phyloP scores from a whole-genome alignment of 805 yeast genomes.

The Starmerella ratchasimensis region DNA sequence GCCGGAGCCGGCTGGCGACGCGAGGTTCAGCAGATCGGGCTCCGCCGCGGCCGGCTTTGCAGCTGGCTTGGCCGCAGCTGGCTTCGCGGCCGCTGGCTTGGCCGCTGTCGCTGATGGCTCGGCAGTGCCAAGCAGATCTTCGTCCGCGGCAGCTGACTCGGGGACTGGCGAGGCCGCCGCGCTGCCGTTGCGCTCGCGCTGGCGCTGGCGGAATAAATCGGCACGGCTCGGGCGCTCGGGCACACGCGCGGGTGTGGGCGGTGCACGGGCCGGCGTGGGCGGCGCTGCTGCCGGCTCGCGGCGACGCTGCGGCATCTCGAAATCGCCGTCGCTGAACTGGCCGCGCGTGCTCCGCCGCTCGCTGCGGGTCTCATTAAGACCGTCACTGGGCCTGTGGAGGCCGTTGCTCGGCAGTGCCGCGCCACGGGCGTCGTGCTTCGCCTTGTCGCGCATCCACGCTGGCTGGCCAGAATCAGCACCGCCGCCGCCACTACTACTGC shows the following conservation, averaged over 20 bases:
- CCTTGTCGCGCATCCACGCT: conserved; percentile 60
- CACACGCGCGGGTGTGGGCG: background rate
- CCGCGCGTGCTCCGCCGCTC: no score
- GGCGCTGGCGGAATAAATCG: conserved; percentile 13
- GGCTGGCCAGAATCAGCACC: conserved; percentile 42
- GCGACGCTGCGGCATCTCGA: background rate
- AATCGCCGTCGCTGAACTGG: conserved; percentile 1
- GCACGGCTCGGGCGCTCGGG: conserved; percentile 13
- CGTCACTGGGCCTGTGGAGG: background rate
- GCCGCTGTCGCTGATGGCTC: no score
- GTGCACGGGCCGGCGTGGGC: background rate
- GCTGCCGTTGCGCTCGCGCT: conserved; percentile 6
- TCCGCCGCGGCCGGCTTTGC: conserved; percentile 3
- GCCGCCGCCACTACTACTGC: no score
- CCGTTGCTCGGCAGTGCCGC: background rate
- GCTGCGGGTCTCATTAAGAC: background rate
- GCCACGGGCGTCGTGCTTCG: conserved; percentile 12
- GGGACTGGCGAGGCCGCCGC: background rate
- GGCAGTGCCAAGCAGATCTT: no score
- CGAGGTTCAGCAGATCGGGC: conserved; percentile 14
- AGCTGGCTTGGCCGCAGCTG: background rate
- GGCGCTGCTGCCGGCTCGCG: background rate
- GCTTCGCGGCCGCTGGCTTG: background rate
- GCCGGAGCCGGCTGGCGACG: conserved; percentile 14
- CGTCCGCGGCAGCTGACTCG: no score